Evolutionary conservation across 148 eudicot species (phyloP), one percentile per base, ranked within the genome.

Genomic region (Pouteria glomerata): DNA sequence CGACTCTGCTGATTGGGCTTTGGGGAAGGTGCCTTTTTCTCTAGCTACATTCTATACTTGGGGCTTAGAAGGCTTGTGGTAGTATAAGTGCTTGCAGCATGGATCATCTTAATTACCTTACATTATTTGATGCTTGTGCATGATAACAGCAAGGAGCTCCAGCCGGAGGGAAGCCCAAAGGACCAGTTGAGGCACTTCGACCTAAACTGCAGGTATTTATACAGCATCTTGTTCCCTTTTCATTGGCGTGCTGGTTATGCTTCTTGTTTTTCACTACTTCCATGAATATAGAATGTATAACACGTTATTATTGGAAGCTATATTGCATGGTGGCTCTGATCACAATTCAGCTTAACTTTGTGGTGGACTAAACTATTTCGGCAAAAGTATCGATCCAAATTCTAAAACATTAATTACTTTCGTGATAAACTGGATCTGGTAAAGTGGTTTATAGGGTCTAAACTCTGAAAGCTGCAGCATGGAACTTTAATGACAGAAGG

Each of bases 1-100:
- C 67, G 98, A 94, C 83, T 94, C 98, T 63, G 98, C 98, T 76
- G 98, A 94, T 82, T 94, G 98, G 98, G 98, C 98, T 81, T 72
- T 94, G 61, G 93, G 96, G 66, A 94, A 94, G 98, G 98, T 94
- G 77, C n/a, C 27, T 14, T 41, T 73, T 21, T 62, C 65, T 67
- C 69, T 39, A 4, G 45, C 35, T 27, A 48, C 8, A 27, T 30
- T 12, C 58, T 57, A 58, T 57, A 11, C 66, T 53, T 61, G 26
- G 29, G 26, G 33, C 56, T 31, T 51, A 44, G 55, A 63, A n/a
- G 26, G 53, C 44, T 69, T 69, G 55, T 53, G 29, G 50, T 14
- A 50, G 19, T 35, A 16, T 44, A n/a, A 27, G 21, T 42, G 21
- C 63, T 30, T 12, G 44, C 57, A 19, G 24, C 31, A 39, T n/a